Conservation (phyloP, 192 early-diverging fungal genomes). For the Coemansia sp. region DNA sequence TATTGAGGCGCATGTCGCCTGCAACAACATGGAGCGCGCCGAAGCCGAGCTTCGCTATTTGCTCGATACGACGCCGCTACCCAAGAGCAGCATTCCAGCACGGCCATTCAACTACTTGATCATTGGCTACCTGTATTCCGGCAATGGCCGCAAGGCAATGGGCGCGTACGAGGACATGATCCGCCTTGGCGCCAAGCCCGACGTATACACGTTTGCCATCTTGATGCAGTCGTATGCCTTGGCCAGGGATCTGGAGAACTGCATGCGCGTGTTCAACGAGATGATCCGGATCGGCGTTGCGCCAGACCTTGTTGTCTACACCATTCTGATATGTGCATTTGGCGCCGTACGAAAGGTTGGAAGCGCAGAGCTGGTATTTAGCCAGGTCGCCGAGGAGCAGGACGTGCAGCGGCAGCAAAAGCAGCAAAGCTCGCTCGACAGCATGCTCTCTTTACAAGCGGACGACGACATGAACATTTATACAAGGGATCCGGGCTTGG, state of each 20-base stretch:
- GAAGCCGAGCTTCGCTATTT: slow-evolving; percentile 35
- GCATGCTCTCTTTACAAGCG: not conserved
- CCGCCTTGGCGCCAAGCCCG: slow-evolving; percentile 68
- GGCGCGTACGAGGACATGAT: slow-evolving; percentile 76
- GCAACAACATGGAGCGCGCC: slow-evolving; percentile 37
- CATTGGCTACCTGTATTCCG: slow-evolving; percentile 29
- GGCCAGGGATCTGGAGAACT: slow-evolving; percentile 65
- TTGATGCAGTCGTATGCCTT: slow-evolving; percentile 74
- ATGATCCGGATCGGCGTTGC: slow-evolving; percentile 54
- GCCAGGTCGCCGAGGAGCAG: slow-evolving; percentile 38
- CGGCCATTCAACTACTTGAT: slow-evolving; percentile 49
- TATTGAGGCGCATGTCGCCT: slow-evolving; percentile 40
- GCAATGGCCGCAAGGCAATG: slow-evolving; percentile 70
- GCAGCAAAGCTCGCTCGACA: not conserved
- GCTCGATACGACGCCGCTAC: slow-evolving; percentile 29
- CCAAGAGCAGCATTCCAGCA: slow-evolving; percentile 30
- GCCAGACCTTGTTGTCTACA: slow-evolving; percentile 44
- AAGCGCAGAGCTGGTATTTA: slow-evolving; percentile 38
- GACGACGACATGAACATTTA: slow-evolving; percentile 31
- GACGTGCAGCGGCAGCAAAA: slow-evolving; percentile 20
- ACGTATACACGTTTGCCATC: slow-evolving; percentile 73
- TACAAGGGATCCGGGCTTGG: slow-evolving; percentile 16
- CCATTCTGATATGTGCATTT: slow-evolving; percentile 49
- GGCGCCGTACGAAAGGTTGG: slow-evolving; percentile 6
- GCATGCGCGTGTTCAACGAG: slow-evolving; percentile 61